phyloP scores from a whole-genome alignment of 2,329 filamentous ascomycete genomes.

The Penicillium sp. region DNA sequence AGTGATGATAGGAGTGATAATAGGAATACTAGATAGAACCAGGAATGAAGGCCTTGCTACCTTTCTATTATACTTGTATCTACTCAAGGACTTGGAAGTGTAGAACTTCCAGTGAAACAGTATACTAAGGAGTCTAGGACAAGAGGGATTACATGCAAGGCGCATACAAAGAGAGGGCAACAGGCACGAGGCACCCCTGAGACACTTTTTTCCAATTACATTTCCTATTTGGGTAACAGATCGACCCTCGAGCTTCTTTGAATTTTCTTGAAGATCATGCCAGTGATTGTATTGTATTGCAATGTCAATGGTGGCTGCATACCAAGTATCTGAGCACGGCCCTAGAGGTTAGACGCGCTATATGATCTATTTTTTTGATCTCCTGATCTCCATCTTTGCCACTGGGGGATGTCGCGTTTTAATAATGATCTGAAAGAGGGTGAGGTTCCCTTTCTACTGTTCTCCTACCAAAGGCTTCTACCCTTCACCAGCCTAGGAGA shows the following conservation, averaged over 20 bases:
- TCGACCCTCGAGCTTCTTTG: background rate
- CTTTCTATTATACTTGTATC: conserved; percentile 16
- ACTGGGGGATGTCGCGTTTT: conserved; percentile 15
- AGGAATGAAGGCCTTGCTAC: conserved; percentile 11
- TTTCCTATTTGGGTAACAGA: conserved; percentile 14
- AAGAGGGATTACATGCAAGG: conserved; percentile 11
- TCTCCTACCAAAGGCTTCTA: conserved; percentile 2
- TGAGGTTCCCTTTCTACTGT: background rate
- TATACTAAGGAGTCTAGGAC: conserved; percentile 9
- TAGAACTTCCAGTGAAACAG: conserved; percentile 18
- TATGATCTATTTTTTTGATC: background rate
- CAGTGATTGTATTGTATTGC: conserved; percentile 11
- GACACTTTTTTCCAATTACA: conserved; percentile 17
- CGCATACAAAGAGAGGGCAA: conserved; percentile 1
- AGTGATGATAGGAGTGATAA: conserved; percentile 2
- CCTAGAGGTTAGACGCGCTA: background rate
- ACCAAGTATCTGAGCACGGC: background rate
- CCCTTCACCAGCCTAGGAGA: conserved; percentile 18
- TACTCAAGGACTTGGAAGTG: background rate
- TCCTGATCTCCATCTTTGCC: background rate
- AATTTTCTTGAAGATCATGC: conserved; percentile 1
- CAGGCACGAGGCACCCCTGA: conserved; percentile 22
- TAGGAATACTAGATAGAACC: background rate
- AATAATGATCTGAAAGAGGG: conserved; percentile 13
- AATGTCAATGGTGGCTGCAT: conserved; percentile 11